Evolutionary conservation across 2,329 filamentous ascomycete genomes (phyloP), one percentile per base, ranked within the genome.

Genomic region (Lecanosticta acicola): DNA sequence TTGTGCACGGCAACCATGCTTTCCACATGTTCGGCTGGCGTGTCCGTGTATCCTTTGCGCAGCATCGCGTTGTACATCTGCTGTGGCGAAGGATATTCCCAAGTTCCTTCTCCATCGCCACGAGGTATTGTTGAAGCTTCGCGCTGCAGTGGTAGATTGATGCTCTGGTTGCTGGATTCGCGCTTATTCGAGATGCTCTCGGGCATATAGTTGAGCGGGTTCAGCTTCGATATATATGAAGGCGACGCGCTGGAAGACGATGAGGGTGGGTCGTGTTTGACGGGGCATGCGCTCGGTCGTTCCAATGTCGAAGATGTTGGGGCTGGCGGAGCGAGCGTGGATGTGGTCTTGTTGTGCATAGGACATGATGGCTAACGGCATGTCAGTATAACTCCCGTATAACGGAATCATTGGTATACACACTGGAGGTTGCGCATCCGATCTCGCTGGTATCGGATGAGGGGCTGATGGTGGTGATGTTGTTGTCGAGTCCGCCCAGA

Each of bases 31-130:
- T 91, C 93, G 44, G 88, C 80, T 45, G 94, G 90, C 0, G 93
- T 97, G 65, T 97, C 90, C 0, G 85, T 89, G 69, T 96, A 93
- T 48, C 93, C 93, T 70, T 98, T 98, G 54, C 93, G 84, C 51
- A 97, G 73, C 70, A 98, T 84, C 5, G 93, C 93, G 63, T 98
- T 97, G 76, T 97, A 98, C 93, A 98, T 98, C 69, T 98, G 93
- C 71, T 98, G 93, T 0, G 93, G 91, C 0, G 89, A 96, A 0
- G 93, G 93, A 65, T 98, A 98, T 68, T 97, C 93, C 93, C 93
- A 98, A 61, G 87, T 94, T 42, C 83, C 77, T 39, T 80, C 78
- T 49, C 69, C 71, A 58, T 85, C 81, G 60, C 86, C 87, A 57
- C 85, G 85, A n/a, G 93, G 93, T 58, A 98, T 98, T 1, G 90